Evolutionary conservation across 108 stramenopile genomes (phyloP).

Genomic region (Poteriospumella lacustris): DNA sequence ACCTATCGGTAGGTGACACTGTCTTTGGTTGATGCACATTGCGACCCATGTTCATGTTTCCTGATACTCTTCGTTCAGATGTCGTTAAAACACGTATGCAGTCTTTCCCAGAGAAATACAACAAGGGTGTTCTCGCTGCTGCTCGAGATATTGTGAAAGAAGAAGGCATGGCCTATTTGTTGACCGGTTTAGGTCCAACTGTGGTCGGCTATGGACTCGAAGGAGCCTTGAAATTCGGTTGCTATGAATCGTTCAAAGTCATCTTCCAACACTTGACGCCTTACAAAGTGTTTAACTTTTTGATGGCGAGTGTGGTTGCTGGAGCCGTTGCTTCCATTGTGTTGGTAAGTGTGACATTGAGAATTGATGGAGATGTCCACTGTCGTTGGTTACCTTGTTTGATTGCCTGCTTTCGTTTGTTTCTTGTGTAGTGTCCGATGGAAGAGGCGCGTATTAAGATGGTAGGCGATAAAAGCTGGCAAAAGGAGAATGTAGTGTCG

Average conservation of each 20-base stretch:
- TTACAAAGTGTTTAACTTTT: constrained; percentile 54
- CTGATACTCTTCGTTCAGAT: constrained; percentile 55
- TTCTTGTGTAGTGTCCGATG: constrained; percentile 2
- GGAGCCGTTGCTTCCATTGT: constrained; percentile 77
- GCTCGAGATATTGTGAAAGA: constrained; percentile 58
- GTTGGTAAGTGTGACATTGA: too few relatives aligned
- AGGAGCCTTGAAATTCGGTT: constrained; percentile 80
- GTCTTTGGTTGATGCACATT: background rate
- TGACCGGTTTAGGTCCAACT: constrained; percentile 73
- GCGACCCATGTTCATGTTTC: too few relatives aligned
- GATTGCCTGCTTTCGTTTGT: too few relatives aligned
- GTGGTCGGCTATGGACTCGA: constrained; percentile 80
- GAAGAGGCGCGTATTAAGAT: constrained; percentile 13
- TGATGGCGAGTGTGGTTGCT: constrained; percentile 70
- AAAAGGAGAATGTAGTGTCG: background rate
- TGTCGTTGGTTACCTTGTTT: too few relatives aligned
- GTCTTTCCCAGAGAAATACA: constrained; percentile 60
- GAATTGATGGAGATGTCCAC: too few relatives aligned
- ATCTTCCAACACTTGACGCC: constrained; percentile 51
- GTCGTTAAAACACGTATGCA: constrained; percentile 81
- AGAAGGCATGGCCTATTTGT: constrained; percentile 62
- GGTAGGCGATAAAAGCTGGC: background rate
- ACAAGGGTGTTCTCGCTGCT: constrained; percentile 41
- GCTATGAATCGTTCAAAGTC: constrained; percentile 82
- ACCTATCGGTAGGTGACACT: constrained; percentile 49